Conservation (phyloP, 192 early-diverging fungal genomes). For the Coemansia sp. region DNA sequence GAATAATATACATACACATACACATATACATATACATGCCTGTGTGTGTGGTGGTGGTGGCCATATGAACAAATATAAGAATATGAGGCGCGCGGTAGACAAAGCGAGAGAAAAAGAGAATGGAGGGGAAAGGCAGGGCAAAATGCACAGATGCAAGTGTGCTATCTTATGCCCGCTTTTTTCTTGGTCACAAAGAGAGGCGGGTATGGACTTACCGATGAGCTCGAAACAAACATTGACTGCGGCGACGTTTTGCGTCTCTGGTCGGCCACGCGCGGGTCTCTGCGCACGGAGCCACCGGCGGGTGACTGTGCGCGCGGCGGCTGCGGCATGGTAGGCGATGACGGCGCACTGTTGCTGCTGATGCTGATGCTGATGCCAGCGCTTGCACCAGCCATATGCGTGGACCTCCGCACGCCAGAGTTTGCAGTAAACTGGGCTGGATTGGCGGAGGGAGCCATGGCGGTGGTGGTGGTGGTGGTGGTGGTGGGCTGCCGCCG, state of each 20-base stretch:
- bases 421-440: background rate
- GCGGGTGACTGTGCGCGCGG: background rate
- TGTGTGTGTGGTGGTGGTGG: too few species aligned
- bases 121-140: background rate
- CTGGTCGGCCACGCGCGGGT: conserved; percentile 12
- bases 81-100: too few species aligned
- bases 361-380: too few species aligned
- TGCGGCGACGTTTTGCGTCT: conserved; percentile 33
- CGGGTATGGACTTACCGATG: conserved; percentile 30
- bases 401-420: too few species aligned
- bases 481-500: conserved; percentile 12
- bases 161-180: too few species aligned
- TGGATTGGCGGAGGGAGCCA: too few species aligned
- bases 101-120: background rate
- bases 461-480: background rate
- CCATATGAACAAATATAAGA: too few species aligned
- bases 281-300: conserved; percentile 7
- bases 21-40: background rate
- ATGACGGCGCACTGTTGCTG: conserved; percentile 2
- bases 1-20: background rate
- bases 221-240: conserved; percentile 31
- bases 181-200: too few species aligned
- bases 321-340: conserved; percentile 1
- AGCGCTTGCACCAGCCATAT: too few species aligned
- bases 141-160: too few species aligned